Evolutionary conservation across 352 stramenopile genomes (phyloP).

Genomic region (Peronospora farinosa): DNA sequence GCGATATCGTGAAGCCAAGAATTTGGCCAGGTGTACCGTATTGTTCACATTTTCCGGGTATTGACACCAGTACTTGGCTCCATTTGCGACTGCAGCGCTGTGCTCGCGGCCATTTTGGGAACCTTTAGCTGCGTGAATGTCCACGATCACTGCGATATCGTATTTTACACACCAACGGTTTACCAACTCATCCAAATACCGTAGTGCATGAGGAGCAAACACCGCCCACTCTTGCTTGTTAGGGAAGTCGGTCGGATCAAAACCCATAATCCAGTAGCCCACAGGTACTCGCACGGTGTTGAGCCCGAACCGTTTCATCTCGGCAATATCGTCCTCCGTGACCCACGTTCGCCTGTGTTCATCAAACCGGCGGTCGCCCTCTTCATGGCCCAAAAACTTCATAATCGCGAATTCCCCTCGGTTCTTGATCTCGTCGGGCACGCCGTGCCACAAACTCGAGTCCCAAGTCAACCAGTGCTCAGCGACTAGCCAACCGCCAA

Average conservation of each 20-base stretch:
- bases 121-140: slow-evolving; percentile 76
- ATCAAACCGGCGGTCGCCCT: slow-evolving; percentile 33
- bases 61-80: slow-evolving; percentile 45
- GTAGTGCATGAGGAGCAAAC: slow-evolving; percentile 35
- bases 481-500: slow-evolving; percentile 72
- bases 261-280: slow-evolving; percentile 76
- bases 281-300: slow-evolving; percentile 81
- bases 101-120: slow-evolving; percentile 80
- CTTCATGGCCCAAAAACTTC: slow-evolving; percentile 35
- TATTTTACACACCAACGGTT: slow-evolving; percentile 40
- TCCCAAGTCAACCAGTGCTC: slow-evolving; percentile 77
- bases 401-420: slow-evolving; percentile 73
- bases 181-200: slow-evolving; percentile 50
- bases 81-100: slow-evolving; percentile 44
- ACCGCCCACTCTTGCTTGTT: slow-evolving; percentile 42
- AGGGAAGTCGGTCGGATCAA: slow-evolving; percentile 51
- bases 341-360: slow-evolving; percentile 65
- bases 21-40: slow-evolving; percentile 47
- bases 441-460: slow-evolving; percentile 52
- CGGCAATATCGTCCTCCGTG: slow-evolving; percentile 60
- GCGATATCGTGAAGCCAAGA: slow-evolving; percentile 64
- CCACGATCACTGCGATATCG: slow-evolving; percentile 62
- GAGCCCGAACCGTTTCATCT: slow-evolving; percentile 58
- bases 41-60: slow-evolving; percentile 64
- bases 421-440: slow-evolving; percentile 38